Conservation (phyloP, 768 basidiomycete genomes). For the Trametes gibbosa region DNA sequence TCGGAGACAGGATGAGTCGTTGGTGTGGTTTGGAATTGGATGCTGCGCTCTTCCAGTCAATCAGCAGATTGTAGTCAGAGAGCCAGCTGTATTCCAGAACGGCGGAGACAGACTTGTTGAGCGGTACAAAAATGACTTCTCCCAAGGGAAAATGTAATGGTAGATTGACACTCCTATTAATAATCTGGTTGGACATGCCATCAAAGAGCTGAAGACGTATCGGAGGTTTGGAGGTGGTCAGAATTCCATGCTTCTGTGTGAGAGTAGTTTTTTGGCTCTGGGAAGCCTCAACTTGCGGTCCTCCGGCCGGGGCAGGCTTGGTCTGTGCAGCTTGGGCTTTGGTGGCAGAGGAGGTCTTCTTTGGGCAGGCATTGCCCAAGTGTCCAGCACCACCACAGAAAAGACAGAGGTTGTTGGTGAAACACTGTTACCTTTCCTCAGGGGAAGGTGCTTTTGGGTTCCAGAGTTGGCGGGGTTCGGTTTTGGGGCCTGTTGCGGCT, state of each 20-base stretch:
- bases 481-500: background rate
- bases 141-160: slow-evolving; percentile 1
- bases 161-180: background rate
- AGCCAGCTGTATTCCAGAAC: slow-evolving; percentile 20
- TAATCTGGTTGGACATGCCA: slow-evolving; percentile 2
- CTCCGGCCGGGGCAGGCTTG: background rate
- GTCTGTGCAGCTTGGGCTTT: background rate
- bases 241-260: background rate
- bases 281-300: background rate
- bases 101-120: slow-evolving; percentile 3
- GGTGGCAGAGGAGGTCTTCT: background rate
- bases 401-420: background rate
- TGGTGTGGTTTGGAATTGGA: background rate
- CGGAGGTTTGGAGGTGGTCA: background rate
- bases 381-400: background rate
- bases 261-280: background rate
- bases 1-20: background rate
- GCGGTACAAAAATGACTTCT: background rate
- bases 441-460: too few species aligned
- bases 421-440: background rate
- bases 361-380: background rate
- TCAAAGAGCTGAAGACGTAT: background rate
- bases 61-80: slow-evolving; percentile 22
- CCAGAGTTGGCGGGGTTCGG: background rate
- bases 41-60: slow-evolving; percentile 20